Evolutionary conservation across 139 green algal species (phyloP), one percentile per base, ranked within the genome.

Genomic region (Pseudopediastrum boryanum): DNA sequence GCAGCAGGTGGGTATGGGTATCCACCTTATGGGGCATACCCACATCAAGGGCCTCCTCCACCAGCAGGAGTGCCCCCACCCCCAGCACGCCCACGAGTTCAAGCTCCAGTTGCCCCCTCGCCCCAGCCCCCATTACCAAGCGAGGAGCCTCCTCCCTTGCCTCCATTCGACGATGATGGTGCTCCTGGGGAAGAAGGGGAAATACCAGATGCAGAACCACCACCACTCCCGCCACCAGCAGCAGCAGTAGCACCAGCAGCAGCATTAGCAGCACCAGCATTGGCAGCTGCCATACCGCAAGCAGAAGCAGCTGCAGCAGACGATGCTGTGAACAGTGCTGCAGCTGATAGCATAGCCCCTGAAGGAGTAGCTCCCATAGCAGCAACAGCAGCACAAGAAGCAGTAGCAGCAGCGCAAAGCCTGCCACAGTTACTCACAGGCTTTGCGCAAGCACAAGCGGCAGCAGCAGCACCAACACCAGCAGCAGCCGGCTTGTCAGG

Each of bases 211-310:
- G 36, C 39, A 29, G 33, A 19, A 16, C 7, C 66, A 74, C 38
- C 70, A 9, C 4, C 42, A 33, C 6, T n/a, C 9, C 23, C 27
- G 41, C 12, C 58, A 10, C 23, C 16, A 31, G 42, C 8, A 27
- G 16, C 66, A 61, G 66, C 25, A 61, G 23, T 33, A 12, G 41
- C 66, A 35, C 39, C 64, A 52, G 64, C 31, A 71, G 36, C 35
- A 71, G 61, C 36, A 21, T 41, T 41, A 43, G 21, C 61, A 69
- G 21, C 61, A 43, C 64, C n/a, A n/a, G n/a, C n/a, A n/a, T n/a
- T n/a, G n/a, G n/a, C n/a, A n/a, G n/a, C n/a, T n/a, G 46, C 46
- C 13, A 12, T 56, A 16, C 12, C 12, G 46, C 46, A 16, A 56
- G 46, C 46, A 56, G 46, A 12, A 56, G 46, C 13, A 12, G 46